Evolutionary conservation across 768 basidiomycete species (phyloP), one percentile per base, ranked within the genome.

Genomic region (Gloeopeniophorella convolvens): DNA sequence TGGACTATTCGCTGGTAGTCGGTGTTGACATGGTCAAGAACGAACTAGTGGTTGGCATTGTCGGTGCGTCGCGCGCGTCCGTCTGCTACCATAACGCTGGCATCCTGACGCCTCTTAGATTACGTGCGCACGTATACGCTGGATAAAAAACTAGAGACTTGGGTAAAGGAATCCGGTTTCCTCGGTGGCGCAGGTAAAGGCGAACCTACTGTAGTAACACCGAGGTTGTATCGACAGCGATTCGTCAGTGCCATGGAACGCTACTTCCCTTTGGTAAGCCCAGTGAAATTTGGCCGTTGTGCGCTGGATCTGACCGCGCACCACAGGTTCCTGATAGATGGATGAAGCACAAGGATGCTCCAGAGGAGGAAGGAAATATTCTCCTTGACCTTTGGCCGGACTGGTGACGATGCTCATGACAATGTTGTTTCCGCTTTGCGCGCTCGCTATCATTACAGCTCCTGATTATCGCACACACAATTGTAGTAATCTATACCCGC

Each of bases 101-200:
- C 13, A 15, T 20, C 15, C 42, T 49, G n/a, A 42, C 26, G n/a
- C 7, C 33, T 26, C 26, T 28, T 21, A 94, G 92, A 96, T 65
- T 96, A 92, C 62, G 89, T 95, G 56, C 85, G 93, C 8, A 93
- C 92, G 3, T 95, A 94, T 62, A 95, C 91, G 0, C 96, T 92
- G 92, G 96, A 99, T 71, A 99, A 99, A 72, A 93, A 92, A 59
- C 71, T 99, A 15, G 96, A 98, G 69, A 97, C 85, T 53, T 96
- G 91, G 93, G 91, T 97, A 36, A 99, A 98, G 63, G 96, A 98
- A 59, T 85, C 90, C 2, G 78, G 89, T 0, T 92, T 94, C 67
- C 72, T 98, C 20, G 93, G 90, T 39, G 86, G 80, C 18, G 77
- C 78, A 36, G 83, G 82, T 35, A 83, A 78, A 60, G 92, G 91